These are phyloP conservation scores for Nitzschia sp. DNA, from an alignment of 108 stramenopile species.

Conservation along the genomic window DNA sequence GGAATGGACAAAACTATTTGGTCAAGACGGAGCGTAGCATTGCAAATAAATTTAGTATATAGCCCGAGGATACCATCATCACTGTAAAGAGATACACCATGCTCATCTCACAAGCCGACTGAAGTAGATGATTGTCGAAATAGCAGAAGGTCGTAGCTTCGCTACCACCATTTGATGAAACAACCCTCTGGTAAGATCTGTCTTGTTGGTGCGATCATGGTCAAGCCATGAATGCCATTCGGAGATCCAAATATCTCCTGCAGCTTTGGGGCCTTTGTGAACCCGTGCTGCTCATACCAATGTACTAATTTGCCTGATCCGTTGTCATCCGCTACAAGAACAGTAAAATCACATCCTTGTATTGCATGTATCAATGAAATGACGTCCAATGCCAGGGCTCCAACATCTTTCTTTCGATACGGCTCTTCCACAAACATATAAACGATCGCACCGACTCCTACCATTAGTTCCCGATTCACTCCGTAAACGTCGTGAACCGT, in stretches of 20 bases:
- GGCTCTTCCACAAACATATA: constrained; percentile 83
- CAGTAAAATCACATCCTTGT: constrained; percentile 66
- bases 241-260: constrained; percentile 74
- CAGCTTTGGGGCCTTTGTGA: constrained; percentile 56
- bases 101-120: too few relatives aligned
- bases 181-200: constrained; percentile 46
- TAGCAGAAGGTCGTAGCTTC: not conserved
- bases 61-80: not conserved
- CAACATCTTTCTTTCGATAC: constrained; percentile 52
- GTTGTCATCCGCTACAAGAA: constrained; percentile 78
- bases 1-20: constrained; percentile 97
- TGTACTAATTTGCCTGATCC: constrained; percentile 64
- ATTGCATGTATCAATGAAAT: constrained; percentile 70
- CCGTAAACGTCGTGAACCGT: constrained; percentile 67
- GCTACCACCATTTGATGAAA: constrained; percentile 69
- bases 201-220: constrained; percentile 78
- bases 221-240: constrained; percentile 52
- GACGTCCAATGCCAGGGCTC: constrained; percentile 69
- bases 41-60: not conserved
- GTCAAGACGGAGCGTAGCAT: constrained; percentile 91
- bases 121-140: too few relatives aligned
- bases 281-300: constrained; percentile 75
- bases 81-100: not conserved
- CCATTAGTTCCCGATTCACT: constrained; percentile 27
- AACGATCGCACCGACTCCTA: constrained; percentile 68